phyloP scores from a whole-genome alignment of 2,329 filamentous ascomycete species.

The Fusarium sp. region DNA sequence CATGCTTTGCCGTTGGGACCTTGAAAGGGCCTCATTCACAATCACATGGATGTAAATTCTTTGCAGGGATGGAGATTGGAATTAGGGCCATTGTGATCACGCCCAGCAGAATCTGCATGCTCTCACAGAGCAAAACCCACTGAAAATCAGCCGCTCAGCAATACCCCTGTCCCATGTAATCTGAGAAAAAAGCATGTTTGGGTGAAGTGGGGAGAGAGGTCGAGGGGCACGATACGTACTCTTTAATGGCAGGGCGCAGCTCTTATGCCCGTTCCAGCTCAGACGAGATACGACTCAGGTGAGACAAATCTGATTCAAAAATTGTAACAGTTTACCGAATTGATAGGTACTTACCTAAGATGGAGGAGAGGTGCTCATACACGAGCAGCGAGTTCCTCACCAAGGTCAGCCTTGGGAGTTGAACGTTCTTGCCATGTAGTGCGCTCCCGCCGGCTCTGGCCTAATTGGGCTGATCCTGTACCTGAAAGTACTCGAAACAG shows the following conservation, averaged over 20 bases:
- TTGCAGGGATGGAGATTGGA: constrained; percentile 16
- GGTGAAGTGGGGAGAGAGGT: constrained; percentile 30
- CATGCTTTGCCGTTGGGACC: background rate
- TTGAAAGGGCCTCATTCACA: constrained; percentile 13
- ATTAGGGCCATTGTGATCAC: constrained; percentile 2
- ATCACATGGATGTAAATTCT: constrained; percentile 10
- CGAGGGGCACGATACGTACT: constrained; percentile 1
- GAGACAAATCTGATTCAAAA: constrained; percentile 20
- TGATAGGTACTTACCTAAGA: background rate
- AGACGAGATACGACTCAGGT: constrained; percentile 20
- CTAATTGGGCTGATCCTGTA: constrained; percentile 30
- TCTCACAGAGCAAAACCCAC: constrained; percentile 35
- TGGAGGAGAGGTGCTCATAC: background rate
- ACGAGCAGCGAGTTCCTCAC: background rate
- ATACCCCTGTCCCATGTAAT: constrained; percentile 36
- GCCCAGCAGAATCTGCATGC: constrained; percentile 29
- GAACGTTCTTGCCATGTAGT: constrained; percentile 9
- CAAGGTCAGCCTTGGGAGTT: background rate
- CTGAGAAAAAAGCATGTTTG: constrained; percentile 37
- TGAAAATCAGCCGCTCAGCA: constrained; percentile 42
- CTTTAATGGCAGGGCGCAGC: constrained; percentile 23
- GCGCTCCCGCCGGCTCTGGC: constrained; percentile 6
- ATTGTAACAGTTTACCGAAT: constrained; percentile 2
- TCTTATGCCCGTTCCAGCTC: constrained; percentile 39
- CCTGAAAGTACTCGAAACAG: constrained; percentile 39